Percentiles rank a stretch among this genome's conserved stretches.
phyloP scores from a whole-genome alignment of 2,329 filamentous ascomycete species.

The Davidsoniella neocaledoniae region DNA sequence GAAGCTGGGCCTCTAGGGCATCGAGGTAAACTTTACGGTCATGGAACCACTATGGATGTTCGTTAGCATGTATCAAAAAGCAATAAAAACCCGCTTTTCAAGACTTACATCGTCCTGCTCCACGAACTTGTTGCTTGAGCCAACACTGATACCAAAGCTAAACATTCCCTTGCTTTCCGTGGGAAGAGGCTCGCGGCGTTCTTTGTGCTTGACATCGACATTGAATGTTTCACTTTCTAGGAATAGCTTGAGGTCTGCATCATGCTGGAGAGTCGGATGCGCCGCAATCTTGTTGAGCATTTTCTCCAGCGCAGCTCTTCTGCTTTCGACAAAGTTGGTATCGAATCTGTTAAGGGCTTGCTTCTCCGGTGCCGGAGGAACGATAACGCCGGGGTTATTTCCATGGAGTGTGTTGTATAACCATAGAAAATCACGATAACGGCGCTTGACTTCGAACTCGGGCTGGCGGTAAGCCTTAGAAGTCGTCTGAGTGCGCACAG shows the following conservation, averaged over 20 bases:
- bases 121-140: conserved; percentile 72
- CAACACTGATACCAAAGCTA: conserved; percentile 57
- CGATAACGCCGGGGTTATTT: conserved; percentile 88
- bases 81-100: not conserved
- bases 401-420: conserved; percentile 87
- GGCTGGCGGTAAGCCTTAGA: conserved; percentile 89
- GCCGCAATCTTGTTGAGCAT: conserved; percentile 94
- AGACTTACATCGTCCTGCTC: conserved; percentile 81
- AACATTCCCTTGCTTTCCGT: conserved; percentile 89
- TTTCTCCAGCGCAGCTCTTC: conserved; percentile 79
- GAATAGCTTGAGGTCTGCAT: conserved; percentile 88
- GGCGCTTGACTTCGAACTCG: conserved; percentile 82
- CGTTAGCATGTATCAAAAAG: conserved; percentile 12
- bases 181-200: conserved; percentile 71
- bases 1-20: conserved; percentile 79
- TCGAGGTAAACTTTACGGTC: conserved; percentile 91
- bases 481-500: conserved; percentile 81
- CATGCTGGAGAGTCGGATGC: conserved; percentile 81
- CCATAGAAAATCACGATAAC: conserved; percentile 96
- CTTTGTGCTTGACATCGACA: conserved; percentile 93
- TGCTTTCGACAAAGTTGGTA: conserved; percentile 86
- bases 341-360: conserved; percentile 94
- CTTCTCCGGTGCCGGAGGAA: conserved; percentile 93
- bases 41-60: conserved; percentile 65
- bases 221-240: conserved; percentile 93